Conservation (phyloP, 2,329 filamentous ascomycete species). For the Cytospora schulzeri region DNA sequence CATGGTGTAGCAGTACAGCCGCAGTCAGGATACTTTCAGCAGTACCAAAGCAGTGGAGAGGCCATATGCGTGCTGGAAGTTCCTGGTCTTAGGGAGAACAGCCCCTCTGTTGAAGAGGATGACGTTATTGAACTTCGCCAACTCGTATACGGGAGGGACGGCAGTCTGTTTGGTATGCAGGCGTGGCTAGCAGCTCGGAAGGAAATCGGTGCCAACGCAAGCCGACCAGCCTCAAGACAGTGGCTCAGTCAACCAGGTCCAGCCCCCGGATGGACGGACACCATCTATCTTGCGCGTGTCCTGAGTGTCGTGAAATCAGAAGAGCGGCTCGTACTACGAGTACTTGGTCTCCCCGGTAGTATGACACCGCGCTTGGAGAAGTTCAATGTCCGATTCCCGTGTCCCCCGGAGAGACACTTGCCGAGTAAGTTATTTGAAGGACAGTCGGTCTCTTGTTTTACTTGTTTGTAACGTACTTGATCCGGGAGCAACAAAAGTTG, state of each 20-base stretch:
- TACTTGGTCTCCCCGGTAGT: conserved; percentile 23
- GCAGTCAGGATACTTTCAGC: background rate
- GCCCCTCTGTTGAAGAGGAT: conserved; percentile 31
- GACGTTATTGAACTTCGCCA: conserved; percentile 31
- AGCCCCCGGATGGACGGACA: conserved; percentile 28
- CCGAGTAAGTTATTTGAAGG: conserved; percentile 10
- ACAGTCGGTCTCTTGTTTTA: background rate
- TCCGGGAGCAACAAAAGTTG: background rate
- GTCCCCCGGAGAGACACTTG: conserved; percentile 19
- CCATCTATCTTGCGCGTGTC: conserved; percentile 30
- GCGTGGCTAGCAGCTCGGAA: conserved; percentile 16
- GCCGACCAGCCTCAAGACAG: background rate
- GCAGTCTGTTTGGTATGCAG: conserved; percentile 13
- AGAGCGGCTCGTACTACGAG: conserved; percentile 28
- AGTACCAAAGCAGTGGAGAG: conserved; percentile 12
- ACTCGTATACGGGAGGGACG: conserved; percentile 20
- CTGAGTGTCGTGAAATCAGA: conserved; percentile 28
- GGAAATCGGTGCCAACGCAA: background rate
- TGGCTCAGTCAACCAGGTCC: background rate
- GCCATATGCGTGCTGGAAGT: conserved; percentile 25
- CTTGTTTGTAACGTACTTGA: too few relatives aligned
- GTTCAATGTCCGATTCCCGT: conserved; percentile 32
- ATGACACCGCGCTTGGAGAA: conserved; percentile 11
- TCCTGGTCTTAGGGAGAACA: conserved; percentile 32
- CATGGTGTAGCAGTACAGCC: conserved; percentile 24